Evolutionary conservation across 176 grass and related monocot species (phyloP), one percentile per base, ranked within the genome.

Genomic region (Oryza glumipatula): DNA sequence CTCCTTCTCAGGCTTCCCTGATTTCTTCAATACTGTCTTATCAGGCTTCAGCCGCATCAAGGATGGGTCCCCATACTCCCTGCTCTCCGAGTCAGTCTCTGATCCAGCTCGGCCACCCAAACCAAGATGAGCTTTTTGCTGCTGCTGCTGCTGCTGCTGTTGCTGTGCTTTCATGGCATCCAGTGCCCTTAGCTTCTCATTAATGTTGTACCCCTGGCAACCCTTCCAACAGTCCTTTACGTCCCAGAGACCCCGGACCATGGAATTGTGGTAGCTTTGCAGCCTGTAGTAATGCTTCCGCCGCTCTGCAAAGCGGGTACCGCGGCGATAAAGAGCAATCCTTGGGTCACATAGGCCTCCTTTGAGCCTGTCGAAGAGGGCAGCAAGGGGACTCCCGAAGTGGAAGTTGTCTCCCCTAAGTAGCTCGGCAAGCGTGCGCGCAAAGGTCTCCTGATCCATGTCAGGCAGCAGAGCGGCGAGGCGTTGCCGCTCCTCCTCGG

Each of bases 211-310:
- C 16, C 81, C 84, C 9, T 49, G 33, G 21, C 86, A 84, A 77
- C 88, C 86, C 76, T 91, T 86, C 93, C 93, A 99, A 72, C 88
- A 92, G 76, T 99, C 92, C 77, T 82, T 96, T 51, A 90, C 77
- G 78, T 90, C 85, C 82, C 88, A 38, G 41, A 99, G 80, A 11
- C 81, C 73, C 12, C 72, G 70, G 17, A 96, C 89, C 93, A 96
- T 89, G 1, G 90, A 79, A 87, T 96, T 96, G 43, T 99, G 96
- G 77, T 96, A 92, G 72, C 88, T 88, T 65, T 90, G 90, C 44
- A 99, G 78, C 39, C 76, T 23, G 80, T 91, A 91, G 90, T 96
- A 99, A 68, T 99, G 87, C 52, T 96, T 92, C 11, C 86, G 84
- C 47, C 72, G 84, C 81, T 99, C 80, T 5, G 82, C 78, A 11